Conservation (phyloP, 257 asterid species). For the Primulina eburnea region DNA sequence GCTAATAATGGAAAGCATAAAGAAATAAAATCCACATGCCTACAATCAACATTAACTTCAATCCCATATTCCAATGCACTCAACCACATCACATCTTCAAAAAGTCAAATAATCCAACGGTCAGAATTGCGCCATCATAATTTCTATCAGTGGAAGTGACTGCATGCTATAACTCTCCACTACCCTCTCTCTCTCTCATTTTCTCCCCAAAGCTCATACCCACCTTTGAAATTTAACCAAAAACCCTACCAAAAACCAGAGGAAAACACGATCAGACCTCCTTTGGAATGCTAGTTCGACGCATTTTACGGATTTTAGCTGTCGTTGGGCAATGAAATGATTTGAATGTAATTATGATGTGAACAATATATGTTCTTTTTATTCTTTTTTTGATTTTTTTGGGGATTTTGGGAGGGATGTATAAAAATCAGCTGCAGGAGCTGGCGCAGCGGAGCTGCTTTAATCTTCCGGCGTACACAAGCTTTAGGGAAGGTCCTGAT, state of each 20-base stretch:
- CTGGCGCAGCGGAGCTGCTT: slow-evolving; percentile 95
- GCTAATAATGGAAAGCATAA: neutral
- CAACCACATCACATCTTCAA: neutral
- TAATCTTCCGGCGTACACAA: slow-evolving; percentile 74
- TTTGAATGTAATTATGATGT: neutral
- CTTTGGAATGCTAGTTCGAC: slow-evolving; percentile 25
- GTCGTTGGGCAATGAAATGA: slow-evolving; percentile 23
- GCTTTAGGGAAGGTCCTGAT: slow-evolving; percentile 84
- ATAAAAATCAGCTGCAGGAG: slow-evolving; percentile 90
- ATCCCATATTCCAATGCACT: neutral
- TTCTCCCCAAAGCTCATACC: slow-evolving; percentile 29
- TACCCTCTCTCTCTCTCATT: slow-evolving; percentile 26
- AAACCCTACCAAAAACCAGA: slow-evolving; percentile 36
- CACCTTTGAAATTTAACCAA: slow-evolving; percentile 33
- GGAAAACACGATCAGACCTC: slow-evolving; percentile 29
- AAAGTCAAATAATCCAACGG: slow-evolving; percentile 1
- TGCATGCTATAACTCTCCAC: slow-evolving; percentile 29
- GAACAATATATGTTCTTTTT: neutral
- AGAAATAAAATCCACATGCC: neutral
- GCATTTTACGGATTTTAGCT: slow-evolving; percentile 12
- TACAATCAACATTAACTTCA: neutral
- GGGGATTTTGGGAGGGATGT: slow-evolving; percentile 40
- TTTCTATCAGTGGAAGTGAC: slow-evolving; percentile 26
- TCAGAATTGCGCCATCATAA: neutral
- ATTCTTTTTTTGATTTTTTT: neutral